Conservation (phyloP, 495 filamentous ascomycete genomes). For the Penicillium herquei region DNA sequence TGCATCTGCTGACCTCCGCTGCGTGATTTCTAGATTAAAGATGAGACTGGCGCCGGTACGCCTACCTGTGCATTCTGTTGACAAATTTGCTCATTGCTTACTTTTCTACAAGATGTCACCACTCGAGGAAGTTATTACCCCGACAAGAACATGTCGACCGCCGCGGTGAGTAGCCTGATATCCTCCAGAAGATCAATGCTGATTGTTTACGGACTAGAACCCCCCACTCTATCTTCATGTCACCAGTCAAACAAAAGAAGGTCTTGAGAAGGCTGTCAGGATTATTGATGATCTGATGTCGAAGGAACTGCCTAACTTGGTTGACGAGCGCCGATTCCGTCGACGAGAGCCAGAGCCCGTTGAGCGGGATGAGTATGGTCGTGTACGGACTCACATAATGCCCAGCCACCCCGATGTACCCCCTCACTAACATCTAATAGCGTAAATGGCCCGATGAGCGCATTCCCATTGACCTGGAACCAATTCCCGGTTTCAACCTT, state of each 20-base stretch:
- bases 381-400: conserved; percentile 54
- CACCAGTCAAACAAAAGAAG: conserved; percentile 88
- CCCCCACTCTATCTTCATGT: conserved; percentile 93
- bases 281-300: conserved; percentile 95
- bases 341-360: conserved; percentile 81
- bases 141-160: conserved; percentile 95
- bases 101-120: conserved; percentile 89
- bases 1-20: conserved; percentile 95
- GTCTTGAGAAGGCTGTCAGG: conserved; percentile 79
- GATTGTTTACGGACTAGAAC: conserved; percentile 52
- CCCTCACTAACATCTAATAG: conserved; percentile 46
- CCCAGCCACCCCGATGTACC: background rate
- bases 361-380: conserved; percentile 92
- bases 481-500: conserved; percentile 93
- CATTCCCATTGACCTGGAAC: conserved; percentile 85
- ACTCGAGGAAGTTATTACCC: conserved; percentile 95
- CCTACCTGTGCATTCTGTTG: conserved; percentile 48
- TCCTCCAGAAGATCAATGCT: background rate
- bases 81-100: conserved; percentile 58
- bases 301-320: conserved; percentile 90
- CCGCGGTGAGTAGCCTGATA: conserved; percentile 62
- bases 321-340: conserved; percentile 93
- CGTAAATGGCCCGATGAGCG: conserved; percentile 99
- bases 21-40: conserved; percentile 98
- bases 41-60: conserved; percentile 99